These are phyloP conservation scores for Auxenochlorella pyrenoidosa DNA, from an alignment of 139 green algal species.

Conservation along the genomic window DNA sequence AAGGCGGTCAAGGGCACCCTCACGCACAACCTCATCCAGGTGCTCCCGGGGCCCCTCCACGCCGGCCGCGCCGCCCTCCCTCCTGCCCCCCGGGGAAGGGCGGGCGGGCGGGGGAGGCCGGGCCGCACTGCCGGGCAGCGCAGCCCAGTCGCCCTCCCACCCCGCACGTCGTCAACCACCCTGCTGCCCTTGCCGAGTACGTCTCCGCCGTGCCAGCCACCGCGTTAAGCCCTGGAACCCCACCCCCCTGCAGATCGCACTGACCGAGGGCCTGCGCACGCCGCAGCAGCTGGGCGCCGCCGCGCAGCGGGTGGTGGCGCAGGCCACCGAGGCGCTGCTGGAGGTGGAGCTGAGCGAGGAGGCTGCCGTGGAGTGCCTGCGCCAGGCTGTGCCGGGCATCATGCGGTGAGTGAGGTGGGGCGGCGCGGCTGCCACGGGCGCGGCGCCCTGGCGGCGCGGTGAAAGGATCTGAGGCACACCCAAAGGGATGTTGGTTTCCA, in stretches of 20 bases:
- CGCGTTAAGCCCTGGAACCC: too few species aligned
- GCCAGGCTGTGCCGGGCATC: slow-evolving; percentile 38
- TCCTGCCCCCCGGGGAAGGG: too few species aligned
- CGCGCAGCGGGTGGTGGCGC: slow-evolving; percentile 38
- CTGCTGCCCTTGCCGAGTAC: background rate
- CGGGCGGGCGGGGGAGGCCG: too few species aligned
- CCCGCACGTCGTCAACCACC: background rate
- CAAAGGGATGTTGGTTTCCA: too few species aligned
- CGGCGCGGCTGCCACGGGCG: too few species aligned
- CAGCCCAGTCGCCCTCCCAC: too few species aligned
- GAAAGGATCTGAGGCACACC: too few species aligned
- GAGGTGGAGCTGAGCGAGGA: slow-evolving; percentile 68
- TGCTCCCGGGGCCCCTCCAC: background rate
- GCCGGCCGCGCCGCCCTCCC: too few species aligned
- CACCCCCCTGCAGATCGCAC: slow-evolving; percentile 16
- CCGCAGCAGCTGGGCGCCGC: slow-evolving; percentile 14
- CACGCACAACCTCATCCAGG: slow-evolving; percentile 41
- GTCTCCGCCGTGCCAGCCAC: too few species aligned
- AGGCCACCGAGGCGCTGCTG: slow-evolving; percentile 62
- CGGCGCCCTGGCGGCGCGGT: too few species aligned
- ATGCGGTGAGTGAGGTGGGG: background rate
- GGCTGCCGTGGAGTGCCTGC: slow-evolving; percentile 40
- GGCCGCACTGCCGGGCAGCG: too few species aligned
- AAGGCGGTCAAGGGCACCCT: slow-evolving; percentile 35
- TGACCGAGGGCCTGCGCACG: slow-evolving; percentile 32